Evolutionary conservation across 257 asterid genomes (phyloP).

Genomic region (Solanum microdontum): DNA sequence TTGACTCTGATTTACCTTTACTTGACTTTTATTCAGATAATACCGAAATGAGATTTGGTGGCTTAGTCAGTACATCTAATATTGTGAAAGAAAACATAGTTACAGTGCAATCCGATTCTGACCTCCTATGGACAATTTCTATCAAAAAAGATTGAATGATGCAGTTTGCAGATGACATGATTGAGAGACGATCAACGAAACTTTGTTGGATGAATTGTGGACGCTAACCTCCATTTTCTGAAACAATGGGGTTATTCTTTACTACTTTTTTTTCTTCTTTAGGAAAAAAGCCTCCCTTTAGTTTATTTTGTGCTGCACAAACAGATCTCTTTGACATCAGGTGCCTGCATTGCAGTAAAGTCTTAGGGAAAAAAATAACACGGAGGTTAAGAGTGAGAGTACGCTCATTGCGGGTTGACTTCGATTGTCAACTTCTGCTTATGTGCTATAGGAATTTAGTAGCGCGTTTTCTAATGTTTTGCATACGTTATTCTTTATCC

Average conservation of each 20-base stretch:
- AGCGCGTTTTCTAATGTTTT: background rate
- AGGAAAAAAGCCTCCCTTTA: background rate
- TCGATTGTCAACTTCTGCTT: background rate
- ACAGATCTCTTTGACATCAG: background rate
- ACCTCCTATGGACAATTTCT: conserved; percentile 92
- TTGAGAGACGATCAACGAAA: background rate
- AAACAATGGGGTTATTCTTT: background rate
- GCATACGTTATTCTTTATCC: background rate
- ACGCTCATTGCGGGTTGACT: background rate
- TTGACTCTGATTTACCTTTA: background rate
- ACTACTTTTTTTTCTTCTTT: too few relatives aligned
- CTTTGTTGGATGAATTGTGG: background rate
- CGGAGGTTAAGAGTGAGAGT: background rate
- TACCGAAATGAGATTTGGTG: conserved; percentile 79
- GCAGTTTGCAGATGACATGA: background rate
- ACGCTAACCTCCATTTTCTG: background rate
- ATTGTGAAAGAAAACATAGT: conserved; percentile 44
- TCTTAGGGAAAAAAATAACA: background rate
- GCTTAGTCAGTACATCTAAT: conserved; percentile 79
- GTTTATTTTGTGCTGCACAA: background rate
- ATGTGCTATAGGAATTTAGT: background rate
- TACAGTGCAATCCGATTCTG: conserved; percentile 63
- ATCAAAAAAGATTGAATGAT: conserved; percentile 28
- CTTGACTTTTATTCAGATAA: conserved; percentile 27
- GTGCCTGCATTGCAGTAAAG: background rate